phyloP scores from a whole-genome alignment of 2,329 filamentous ascomycete species.

The Colletotrichum brevisporum region DNA sequence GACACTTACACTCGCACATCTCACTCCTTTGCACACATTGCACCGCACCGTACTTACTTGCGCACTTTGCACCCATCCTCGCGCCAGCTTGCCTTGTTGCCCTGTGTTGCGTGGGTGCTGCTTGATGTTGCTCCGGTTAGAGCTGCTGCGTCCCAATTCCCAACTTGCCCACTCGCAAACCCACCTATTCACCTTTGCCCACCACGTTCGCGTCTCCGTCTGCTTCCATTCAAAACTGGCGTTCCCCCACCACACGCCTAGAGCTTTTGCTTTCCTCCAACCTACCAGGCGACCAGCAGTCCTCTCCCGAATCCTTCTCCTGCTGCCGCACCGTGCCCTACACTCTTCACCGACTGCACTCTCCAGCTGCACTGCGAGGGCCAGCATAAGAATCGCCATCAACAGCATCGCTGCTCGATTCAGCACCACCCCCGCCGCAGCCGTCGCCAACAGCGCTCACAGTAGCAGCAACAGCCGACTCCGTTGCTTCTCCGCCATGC shows the following conservation, averaged over 20 bases:
- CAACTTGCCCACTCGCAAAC: conserved; percentile 1
- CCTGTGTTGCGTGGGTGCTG: conserved; percentile 11
- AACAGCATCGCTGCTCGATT: background rate
- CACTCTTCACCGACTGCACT: conserved; percentile 13
- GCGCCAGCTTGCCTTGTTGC: background rate
- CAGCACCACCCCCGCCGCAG: background rate
- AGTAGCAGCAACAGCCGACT: conserved; percentile 4
- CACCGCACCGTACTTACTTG: background rate
- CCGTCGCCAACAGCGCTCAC: too few relatives aligned
- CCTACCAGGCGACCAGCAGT: conserved; percentile 30
- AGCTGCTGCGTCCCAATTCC: conserved; percentile 3
- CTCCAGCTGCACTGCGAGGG: conserved; percentile 7
- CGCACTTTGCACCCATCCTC: background rate
- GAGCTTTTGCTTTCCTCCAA: conserved; percentile 26
- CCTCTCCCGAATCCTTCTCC: conserved; percentile 29
- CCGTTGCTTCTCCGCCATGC: conserved; percentile 37
- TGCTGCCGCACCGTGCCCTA: conserved; percentile 35
- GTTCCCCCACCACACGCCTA: conserved; percentile 36
- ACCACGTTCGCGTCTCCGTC: conserved; percentile 26
- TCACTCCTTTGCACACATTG: conserved; percentile 5
- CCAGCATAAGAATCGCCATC: background rate
- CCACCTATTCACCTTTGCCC: too few relatives aligned
- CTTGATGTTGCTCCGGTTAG: conserved; percentile 16
- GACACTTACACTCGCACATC: conserved; percentile 30
- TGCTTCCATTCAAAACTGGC: conserved; percentile 37